phyloP scores from a whole-genome alignment of 2,329 filamentous ascomycete species.

The Fusarium musae region DNA sequence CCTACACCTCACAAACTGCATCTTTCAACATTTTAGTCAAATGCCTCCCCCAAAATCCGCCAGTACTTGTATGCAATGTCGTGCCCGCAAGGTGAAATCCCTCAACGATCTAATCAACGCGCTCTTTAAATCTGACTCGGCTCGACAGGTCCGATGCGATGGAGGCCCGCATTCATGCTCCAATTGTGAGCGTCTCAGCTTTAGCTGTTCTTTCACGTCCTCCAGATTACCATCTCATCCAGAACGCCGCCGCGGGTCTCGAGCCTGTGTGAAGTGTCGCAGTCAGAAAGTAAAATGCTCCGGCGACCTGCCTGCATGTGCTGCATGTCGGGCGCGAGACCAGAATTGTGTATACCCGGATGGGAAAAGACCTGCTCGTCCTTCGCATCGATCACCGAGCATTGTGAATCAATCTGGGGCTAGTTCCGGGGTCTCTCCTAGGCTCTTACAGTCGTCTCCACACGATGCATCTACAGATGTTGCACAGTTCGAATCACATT shows the following conservation, averaged over 20 bases:
- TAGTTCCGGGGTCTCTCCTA: not conserved
- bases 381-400: not conserved
- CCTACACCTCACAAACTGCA: not conserved
- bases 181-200: not conserved
- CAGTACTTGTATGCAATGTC: not conserved
- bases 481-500: not conserved
- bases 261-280: not conserved
- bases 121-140: not conserved
- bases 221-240: not conserved
- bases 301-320: not conserved
- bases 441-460: not conserved
- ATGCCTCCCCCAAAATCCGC: not conserved
- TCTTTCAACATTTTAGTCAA: not conserved
- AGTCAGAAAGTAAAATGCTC: not conserved
- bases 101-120: not conserved
- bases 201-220: not conserved
- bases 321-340: not conserved
- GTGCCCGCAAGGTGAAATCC: not conserved
- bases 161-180: not conserved
- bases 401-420: not conserved
- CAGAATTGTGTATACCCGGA: not conserved
- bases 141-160: not conserved
- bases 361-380: not conserved
- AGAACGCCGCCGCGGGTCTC: not conserved
- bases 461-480: not conserved